Evolutionary conservation across 306 rosid species (phyloP), one percentile per base, ranked within the genome.

Genomic region (Acacia melanoxylon): DNA sequence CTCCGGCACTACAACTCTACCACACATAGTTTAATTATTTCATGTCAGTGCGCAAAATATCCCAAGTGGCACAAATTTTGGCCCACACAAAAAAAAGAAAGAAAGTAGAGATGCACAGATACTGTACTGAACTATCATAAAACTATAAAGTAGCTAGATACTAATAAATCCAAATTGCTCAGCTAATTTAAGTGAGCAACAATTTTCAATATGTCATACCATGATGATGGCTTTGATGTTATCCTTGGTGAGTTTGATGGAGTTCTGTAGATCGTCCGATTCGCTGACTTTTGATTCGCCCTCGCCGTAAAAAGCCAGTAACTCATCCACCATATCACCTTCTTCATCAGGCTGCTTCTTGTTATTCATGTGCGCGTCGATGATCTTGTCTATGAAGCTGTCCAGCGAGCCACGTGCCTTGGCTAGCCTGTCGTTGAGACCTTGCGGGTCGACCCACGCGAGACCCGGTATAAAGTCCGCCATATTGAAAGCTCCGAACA

Each of bases 161-260:
- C 63, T n/a, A 9, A 12, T n/a, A 56, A 56, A 25, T 13, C 24
- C 5, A 52, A 17, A 51, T 1, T 42, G 12, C 46, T 42, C 7
- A 51, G n/a, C 17, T 14, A 17, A 51, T 17, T 51, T 51, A 51
- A 14, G 6, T 2, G 8, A 61, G 41, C 69, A 15, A 2, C 40
- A 29, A 4, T 13, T 63, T 29, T 14, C 10, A 15, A 0, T 14
- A 14, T 17, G 58, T 17, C 58, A 45, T 89, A 94, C 97, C 97
- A 94, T 94, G 80, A 94, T 92, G 68, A 95, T 95, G 20, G 97
- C 98, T 65, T 95, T 95, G 89, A 95, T 93, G 33, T 95, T 95
- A 69, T 93, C 95, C 76, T 88, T 83, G 5, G 92, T 91, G 83
- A 95, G 97, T 76, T 72, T 89, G 86, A 95, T 85, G n/a, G 92